A percentile compares a stretch with the other conserved stretches of the same genome.
These are phyloP conservation scores for Reticulascus tulasneorum DNA, from an alignment of 2,329 filamentous ascomycete genomes.

Conservation along the genomic window DNA sequence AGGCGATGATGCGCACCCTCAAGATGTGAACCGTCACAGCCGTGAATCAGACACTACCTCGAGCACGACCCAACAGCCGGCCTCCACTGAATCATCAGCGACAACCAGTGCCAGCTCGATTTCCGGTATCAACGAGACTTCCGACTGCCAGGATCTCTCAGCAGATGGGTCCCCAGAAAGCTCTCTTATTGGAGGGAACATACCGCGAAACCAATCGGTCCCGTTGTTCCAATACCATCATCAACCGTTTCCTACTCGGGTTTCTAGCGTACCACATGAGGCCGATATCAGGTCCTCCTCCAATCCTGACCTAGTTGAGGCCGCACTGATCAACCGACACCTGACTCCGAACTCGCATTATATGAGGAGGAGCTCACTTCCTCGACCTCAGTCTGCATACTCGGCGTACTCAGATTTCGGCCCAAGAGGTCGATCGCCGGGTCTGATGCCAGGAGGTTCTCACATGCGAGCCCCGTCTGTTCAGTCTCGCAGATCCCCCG, in stretches of 20 bases:
- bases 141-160: constrained; percentile 39
- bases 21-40: constrained; percentile 42
- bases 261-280: constrained; percentile 38
- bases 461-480: constrained; percentile 43
- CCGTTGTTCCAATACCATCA: constrained; percentile 62
- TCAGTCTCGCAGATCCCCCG: constrained; percentile 52
- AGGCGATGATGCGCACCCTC: constrained; percentile 25
- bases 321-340: constrained; percentile 52
- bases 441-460: constrained; percentile 35
- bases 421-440: constrained; percentile 59
- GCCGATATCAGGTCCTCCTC: constrained; percentile 41
- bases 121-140: constrained; percentile 45
- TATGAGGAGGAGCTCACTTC: constrained; percentile 54
- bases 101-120: constrained; percentile 55
- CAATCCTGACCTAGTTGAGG: constrained; percentile 48
- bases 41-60: constrained; percentile 49
- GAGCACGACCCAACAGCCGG: constrained; percentile 44
- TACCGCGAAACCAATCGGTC: constrained; percentile 39
- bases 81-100: constrained; percentile 48
- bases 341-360: constrained; percentile 55
- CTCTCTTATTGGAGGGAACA: constrained; percentile 43
- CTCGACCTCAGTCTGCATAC: constrained; percentile 72
- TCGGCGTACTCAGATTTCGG: constrained; percentile 69
- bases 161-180: constrained; percentile 47
- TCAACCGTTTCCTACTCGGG: constrained; percentile 36